Evolutionary conservation across 495 filamentous ascomycete genomes (phyloP).

Genomic region (Podospora pseudocomata): DNA sequence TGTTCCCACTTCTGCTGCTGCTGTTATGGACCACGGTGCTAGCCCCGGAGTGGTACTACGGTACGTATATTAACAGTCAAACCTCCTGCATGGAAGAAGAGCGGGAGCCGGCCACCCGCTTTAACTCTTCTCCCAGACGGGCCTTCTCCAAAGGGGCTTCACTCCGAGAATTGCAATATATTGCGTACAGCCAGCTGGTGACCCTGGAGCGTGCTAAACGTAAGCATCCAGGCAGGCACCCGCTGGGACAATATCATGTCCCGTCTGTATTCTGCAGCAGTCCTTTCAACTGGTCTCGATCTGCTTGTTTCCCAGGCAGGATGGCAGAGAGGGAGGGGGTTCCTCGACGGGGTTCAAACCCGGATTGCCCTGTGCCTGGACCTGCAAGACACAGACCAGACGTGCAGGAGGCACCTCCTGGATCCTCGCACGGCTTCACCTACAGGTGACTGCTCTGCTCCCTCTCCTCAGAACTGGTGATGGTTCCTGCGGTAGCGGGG

Average conservation of each 20-base stretch:
- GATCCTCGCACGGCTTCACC: slow-evolving; percentile 7
- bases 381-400: slow-evolving; percentile 21
- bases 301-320: slow-evolving; percentile 8
- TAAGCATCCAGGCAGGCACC: slow-evolving; percentile 4
- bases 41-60: slow-evolving; percentile 5
- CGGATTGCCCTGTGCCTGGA: background rate
- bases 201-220: background rate
- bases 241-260: slow-evolving; percentile 4
- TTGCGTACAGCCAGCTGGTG: slow-evolving; percentile 2
- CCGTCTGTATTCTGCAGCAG: slow-evolving; percentile 5
- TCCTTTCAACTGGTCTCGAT: background rate
- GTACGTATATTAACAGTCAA: slow-evolving; percentile 21
- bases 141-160: slow-evolving; percentile 20
- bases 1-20: slow-evolving; percentile 1
- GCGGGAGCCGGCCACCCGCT: slow-evolving; percentile 37
- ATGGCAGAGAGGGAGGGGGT: background rate
- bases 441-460: background rate
- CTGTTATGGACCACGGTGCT: slow-evolving; percentile 9
- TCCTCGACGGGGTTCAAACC: background rate
- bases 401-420: slow-evolving; percentile 13
- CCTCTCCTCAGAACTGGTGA: slow-evolving; percentile 4
- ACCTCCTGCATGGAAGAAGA: slow-evolving; percentile 30
- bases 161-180: slow-evolving; percentile 18
- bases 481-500: slow-evolving; percentile 11
- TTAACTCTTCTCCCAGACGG: slow-evolving; percentile 24